Evolutionary conservation across 164 flowering plant species (phyloP), one percentile per base, ranked within the genome.

Genomic region (Akebia trifoliata): DNA sequence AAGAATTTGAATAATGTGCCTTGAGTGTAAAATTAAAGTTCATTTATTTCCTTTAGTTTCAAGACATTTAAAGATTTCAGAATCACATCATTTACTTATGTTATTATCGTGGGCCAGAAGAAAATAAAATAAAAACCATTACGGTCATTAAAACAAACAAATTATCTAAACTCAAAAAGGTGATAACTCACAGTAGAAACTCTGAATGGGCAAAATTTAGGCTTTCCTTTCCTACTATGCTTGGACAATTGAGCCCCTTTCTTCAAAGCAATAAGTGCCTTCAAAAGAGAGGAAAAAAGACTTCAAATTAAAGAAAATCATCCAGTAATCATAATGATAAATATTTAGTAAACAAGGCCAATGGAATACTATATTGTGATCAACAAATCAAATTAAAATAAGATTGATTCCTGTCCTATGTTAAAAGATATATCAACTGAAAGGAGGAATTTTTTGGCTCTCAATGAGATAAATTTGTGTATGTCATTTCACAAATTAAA

Each of bases 221-320:
- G 98, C 76, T 85, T 91, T 60, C 96, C 96, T 76, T 91, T 79
- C 61, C 98, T 75, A 65, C 95, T 78, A 50, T 88, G 86, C 83
- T 91, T 91, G 75, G 88, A 65, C 53, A 91, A 63, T 63, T 86
- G 96, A 48, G 92, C 73, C 18, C 98, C 98, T 67, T 85, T 91
- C 70, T 91, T 91, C 83, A 91, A 88, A 65, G 83, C 66, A 65
- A 77, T 28, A 38, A 91, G 73, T 74, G 85, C 93, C 97, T 90
- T 67, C 75, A 79, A 45, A 52, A 50, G 18, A 24, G 47, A 48
- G 28, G 14, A 45, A 39, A 29, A 34, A 35, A 32, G 17, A 38
- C 6, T 40, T 40, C 48, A 50, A 18, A 52, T 26, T 21, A 42
- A 50, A 64, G n/a, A 12, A 50, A 55, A 32, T 17, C 21, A 63